Percentiles rank a stretch among this genome's conserved stretches.
These are phyloP conservation scores for Aspergillus brasiliensis DNA, from an alignment of 2,329 filamentous ascomycete genomes.

Conservation along the genomic window DNA sequence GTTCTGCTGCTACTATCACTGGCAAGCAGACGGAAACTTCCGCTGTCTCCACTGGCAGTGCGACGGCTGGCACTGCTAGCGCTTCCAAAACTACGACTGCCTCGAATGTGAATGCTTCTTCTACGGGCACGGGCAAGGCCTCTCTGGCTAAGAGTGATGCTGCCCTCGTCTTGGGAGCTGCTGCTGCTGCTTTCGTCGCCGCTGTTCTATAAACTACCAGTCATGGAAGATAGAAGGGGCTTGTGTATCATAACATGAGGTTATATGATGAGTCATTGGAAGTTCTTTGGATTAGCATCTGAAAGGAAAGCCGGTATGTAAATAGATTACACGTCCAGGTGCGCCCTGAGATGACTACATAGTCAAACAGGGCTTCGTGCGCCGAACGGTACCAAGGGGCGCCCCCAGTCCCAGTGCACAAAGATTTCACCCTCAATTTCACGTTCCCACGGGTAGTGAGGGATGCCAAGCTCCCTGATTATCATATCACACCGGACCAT, in stretches of 20 bases:
- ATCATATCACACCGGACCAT: neutral
- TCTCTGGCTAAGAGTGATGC: neutral
- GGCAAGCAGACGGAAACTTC: neutral
- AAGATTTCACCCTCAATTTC: no score
- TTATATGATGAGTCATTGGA: no score
- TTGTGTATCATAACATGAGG: no score
- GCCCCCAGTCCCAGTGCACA: no score
- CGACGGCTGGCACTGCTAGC: neutral
- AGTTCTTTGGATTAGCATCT: no score
- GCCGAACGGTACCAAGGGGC: no score
- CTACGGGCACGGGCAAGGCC: neutral
- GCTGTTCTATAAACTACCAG: neutral
- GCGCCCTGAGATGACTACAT: no score
- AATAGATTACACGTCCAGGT: no score
- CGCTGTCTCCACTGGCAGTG: neutral
- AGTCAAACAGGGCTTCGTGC: no score
- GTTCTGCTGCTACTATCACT: neutral
- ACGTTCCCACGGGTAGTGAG: neutral
- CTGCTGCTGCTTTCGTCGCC: slow-evolving; percentile 3
- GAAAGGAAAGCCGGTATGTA: no score
- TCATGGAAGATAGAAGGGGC: no score
- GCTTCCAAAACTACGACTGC: neutral
- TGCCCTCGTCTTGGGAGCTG: slow-evolving; percentile 12
- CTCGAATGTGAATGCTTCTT: neutral
- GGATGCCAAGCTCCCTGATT: neutral